Percentiles rank a stretch among this genome's conserved stretches.
phyloP scores from a whole-genome alignment of 306 rosid species.

The Vigna mungo region DNA sequence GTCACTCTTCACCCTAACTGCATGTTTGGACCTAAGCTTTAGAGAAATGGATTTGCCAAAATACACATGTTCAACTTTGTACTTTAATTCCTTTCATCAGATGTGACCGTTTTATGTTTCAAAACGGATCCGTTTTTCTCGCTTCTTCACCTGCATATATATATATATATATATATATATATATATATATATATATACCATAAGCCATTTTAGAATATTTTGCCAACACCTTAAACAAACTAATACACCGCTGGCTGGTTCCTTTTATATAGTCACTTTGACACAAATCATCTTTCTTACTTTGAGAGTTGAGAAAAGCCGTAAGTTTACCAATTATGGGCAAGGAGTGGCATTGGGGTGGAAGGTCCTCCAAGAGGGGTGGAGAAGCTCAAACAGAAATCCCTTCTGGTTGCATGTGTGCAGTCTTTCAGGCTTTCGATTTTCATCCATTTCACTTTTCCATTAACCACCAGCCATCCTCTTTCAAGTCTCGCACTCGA shows the following conservation, averaged over 20 bases:
- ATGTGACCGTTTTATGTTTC: conserved; percentile 60
- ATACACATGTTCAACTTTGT: conserved; percentile 44
- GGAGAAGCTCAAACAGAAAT: conserved; percentile 42
- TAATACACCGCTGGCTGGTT: conserved; percentile 22
- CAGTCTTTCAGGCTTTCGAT: conserved; percentile 85
- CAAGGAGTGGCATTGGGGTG: conserved; percentile 70
- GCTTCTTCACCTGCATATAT: conserved; percentile 54
- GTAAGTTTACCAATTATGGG: conserved; percentile 57
- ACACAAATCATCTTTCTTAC: conserved; percentile 26
- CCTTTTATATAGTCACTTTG: conserved; percentile 29
- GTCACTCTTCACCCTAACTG: neutral
- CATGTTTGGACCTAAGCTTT: neutral
- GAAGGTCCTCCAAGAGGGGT: conserved; percentile 58
- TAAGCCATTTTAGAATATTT: conserved; percentile 12
- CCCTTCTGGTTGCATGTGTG: conserved; percentile 86
- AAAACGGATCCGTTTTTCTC: conserved; percentile 76
- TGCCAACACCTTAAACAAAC: conserved; percentile 25
- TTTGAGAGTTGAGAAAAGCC: conserved; percentile 11
- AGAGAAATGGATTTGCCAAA: neutral
- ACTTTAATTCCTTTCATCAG: conserved; percentile 65
- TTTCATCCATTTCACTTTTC: conserved; percentile 71
- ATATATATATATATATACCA: no score
- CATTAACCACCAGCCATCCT: conserved; percentile 52
- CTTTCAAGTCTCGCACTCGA: conserved; percentile 48
- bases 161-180: no score